phyloP scores from a whole-genome alignment of 805 yeast genomes.

The Saturnispora hagleri region DNA sequence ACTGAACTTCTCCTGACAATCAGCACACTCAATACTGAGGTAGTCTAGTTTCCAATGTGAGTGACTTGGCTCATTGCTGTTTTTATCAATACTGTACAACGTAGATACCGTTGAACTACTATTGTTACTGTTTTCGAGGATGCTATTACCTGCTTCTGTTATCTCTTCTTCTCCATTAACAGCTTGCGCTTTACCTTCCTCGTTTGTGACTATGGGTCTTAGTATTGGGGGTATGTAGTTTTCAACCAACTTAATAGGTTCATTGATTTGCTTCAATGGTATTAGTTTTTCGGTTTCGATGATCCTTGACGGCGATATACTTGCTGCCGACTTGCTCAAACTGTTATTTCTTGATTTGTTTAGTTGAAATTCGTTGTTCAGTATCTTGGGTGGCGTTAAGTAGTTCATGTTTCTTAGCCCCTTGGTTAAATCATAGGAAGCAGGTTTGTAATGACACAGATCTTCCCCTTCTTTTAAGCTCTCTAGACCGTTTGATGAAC shows the following conservation, averaged over 20 bases:
- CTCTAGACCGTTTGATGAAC: background rate
- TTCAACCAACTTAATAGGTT: conserved; percentile 37
- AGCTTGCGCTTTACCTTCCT: background rate
- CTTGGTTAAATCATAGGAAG: conserved; percentile 36
- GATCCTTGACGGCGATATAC: conserved; percentile 16
- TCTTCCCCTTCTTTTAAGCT: conserved; percentile 15
- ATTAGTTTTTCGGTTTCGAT: background rate
- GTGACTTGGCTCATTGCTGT: conserved; percentile 37
- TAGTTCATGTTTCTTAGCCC: conserved; percentile 27
- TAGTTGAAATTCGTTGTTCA: background rate
- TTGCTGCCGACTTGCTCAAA: background rate
- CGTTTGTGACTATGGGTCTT: conserved; percentile 27
- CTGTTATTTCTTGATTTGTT: background rate
- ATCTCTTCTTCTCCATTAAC: background rate
- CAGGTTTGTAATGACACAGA: conserved; percentile 32
- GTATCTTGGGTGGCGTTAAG: conserved; percentile 1
- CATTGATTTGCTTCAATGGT: conserved; percentile 33
- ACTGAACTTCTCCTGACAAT: conserved; percentile 21
- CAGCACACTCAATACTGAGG: conserved; percentile 29
- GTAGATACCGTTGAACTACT: background rate
- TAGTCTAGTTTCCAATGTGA: conserved; percentile 44
- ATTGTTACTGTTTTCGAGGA: background rate
- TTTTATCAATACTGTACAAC: conserved; percentile 1
- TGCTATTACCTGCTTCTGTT: background rate
- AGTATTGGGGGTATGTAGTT: conserved; percentile 43